Percentiles rank a stretch among this genome's conserved stretches.
Evolutionary conservation across 2,329 filamentous ascomycete genomes (phyloP).

Genomic region (Xylariaceae sp.): DNA sequence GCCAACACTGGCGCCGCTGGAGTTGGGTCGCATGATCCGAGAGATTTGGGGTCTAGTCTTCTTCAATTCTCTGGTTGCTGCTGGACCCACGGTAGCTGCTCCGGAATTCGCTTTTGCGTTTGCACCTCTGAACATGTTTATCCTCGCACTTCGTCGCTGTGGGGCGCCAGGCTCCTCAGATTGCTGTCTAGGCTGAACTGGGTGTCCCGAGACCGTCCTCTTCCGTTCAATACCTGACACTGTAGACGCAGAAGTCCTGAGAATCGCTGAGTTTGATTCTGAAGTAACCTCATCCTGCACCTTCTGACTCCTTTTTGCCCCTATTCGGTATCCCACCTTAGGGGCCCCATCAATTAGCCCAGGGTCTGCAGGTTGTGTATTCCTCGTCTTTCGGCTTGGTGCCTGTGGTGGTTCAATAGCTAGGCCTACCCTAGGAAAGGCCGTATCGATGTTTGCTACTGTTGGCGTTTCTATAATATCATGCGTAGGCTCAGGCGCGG

Average conservation of each 20-base stretch:
- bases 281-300: conserved; percentile 48
- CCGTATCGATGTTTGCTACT: conserved; percentile 50
- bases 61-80: conserved; percentile 76
- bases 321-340: conserved; percentile 66
- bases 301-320: conserved; percentile 48
- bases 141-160: conserved; percentile 73
- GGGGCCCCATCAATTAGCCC: conserved; percentile 63
- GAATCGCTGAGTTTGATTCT: conserved; percentile 48
- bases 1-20: conserved; percentile 74
- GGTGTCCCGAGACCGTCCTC: conserved; percentile 88
- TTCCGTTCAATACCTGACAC: conserved; percentile 71
- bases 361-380: conserved; percentile 57
- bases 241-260: conserved; percentile 48
- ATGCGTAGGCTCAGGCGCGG: conserved; percentile 47
- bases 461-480: conserved; percentile 71
- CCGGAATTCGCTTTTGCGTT: conserved; percentile 67
- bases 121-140: conserved; percentile 73
- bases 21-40: conserved; percentile 67
- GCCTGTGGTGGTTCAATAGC: conserved; percentile 57
- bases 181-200: conserved; percentile 59
- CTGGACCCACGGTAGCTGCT: conserved; percentile 60
- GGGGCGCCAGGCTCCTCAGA: conserved; percentile 66
- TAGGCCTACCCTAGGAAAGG: conserved; percentile 40
- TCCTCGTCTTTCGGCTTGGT: conserved; percentile 59
- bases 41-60: conserved; percentile 79